phyloP scores from a whole-genome alignment of 2,329 filamentous ascomycete species.

The Calonectria hongkongensis region DNA sequence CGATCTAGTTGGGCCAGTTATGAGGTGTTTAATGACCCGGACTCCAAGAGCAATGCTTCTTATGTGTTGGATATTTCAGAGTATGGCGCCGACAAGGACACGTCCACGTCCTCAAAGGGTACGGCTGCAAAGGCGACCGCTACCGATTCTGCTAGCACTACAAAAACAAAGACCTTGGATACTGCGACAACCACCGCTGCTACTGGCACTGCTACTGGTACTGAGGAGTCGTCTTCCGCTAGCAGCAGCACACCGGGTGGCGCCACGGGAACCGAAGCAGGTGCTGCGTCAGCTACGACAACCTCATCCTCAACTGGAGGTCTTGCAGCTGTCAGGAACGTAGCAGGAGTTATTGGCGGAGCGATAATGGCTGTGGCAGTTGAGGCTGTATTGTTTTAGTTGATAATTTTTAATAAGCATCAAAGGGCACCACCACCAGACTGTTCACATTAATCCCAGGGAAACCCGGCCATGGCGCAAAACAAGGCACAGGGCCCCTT shows the following conservation, averaged over 20 bases:
- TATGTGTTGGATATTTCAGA: constrained; percentile 17
- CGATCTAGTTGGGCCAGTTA: constrained; percentile 3
- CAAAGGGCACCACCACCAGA: too few species aligned
- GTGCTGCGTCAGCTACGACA: background rate
- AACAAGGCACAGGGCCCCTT: too few species aligned
- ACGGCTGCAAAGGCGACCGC: constrained; percentile 11
- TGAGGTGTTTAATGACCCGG: background rate
- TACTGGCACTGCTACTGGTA: background rate
- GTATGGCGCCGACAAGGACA: constrained; percentile 12
- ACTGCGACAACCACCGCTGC: background rate
- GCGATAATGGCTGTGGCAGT: constrained; percentile 1
- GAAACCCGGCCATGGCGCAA: too few species aligned
- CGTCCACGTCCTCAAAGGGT: background rate
- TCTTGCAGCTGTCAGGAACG: background rate
- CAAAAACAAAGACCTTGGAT: background rate
- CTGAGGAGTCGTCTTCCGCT: background rate
- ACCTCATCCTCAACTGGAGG: background rate
- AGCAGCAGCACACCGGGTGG: background rate
- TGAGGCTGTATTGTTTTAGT: constrained; percentile 1
- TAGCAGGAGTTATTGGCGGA: constrained; percentile 2
- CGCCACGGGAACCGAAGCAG: constrained; percentile 1
- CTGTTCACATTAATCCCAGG: too few species aligned
- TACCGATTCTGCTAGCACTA: background rate
- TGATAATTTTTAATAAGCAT: background rate
- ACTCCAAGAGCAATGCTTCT: background rate